Base-by-base conservation (phyloP, 768 basidiomycete species). In the Collybia sp. region DNA sequence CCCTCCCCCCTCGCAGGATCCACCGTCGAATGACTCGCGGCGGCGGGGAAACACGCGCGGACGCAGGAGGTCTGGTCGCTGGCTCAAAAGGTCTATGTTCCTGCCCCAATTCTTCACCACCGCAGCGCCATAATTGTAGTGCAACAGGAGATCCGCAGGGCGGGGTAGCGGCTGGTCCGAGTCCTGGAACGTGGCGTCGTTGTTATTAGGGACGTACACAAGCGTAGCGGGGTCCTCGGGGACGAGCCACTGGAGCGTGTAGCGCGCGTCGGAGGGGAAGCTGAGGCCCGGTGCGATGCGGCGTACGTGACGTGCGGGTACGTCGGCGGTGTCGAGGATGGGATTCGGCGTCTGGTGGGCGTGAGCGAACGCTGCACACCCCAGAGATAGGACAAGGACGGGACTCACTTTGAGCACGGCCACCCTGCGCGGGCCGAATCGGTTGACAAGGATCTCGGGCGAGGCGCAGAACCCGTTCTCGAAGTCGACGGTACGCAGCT, bases 71-170 rank as follows among this genome's bases (percentile, higher is more conserved):
- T 20, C 30, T 16, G 46, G 16, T 13, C 30, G 40, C 42, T 47
- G 42, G 40, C 17, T 19, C 13, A 47, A 19, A 31, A 42, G 15
- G 42, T 9, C 12, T 15, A 16, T 9, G 40, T 47, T 47, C 42
- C 32, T 41, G 36, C 47, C 53, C 47, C 53, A 52, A 32, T 45
- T 37, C 17, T 52, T 49, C n/a, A 54, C 25, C 1, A 34, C 53
- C 12, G 53, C 51, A n/a, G 44, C 50, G 16, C 50, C 52, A 16
- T 53, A 53, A 15, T 46, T 50, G 42, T 53, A 49, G 20, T 53
- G 25, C 1, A 53, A 45, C 0, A 53, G 34, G 5, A 53, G 12
- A n/a, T 48, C 47, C 1, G 50, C 42, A 10, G 51, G 45, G 19
- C 44, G 44, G 1, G 34, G 12, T 20, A 32, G 35, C 19, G 18